A percentile compares a stretch with the other conserved stretches of the same genome.
phyloP scores from a whole-genome alignment of 768 basidiomycete genomes.

The Russula olivacea region DNA sequence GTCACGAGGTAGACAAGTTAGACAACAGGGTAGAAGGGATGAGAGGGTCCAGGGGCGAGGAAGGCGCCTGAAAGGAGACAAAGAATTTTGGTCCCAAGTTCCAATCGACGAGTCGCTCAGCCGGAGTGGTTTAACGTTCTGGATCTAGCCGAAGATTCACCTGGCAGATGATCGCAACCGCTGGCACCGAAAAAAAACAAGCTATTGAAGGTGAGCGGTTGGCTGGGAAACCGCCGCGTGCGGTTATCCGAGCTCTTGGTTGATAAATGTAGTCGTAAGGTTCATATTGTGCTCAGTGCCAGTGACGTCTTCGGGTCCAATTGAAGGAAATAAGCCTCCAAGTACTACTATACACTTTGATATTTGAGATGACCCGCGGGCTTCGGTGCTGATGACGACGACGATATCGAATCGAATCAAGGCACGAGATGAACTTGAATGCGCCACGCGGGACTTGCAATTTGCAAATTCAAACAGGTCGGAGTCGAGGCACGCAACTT shows the following conservation, averaged over 20 bases:
- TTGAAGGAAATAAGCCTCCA: neutral
- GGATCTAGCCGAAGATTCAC: neutral
- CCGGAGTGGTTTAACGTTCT: neutral
- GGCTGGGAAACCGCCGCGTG: constrained; percentile 9
- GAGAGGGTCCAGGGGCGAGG: neutral
- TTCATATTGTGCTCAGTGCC: neutral
- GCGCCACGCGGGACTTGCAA: neutral
- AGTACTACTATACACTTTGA: neutral
- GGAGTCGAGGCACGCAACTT: neutral
- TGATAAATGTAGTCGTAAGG: neutral
- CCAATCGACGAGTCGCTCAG: neutral
- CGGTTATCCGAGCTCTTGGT: neutral
- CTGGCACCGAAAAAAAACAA: neutral
- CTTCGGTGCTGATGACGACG: neutral
- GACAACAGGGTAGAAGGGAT: neutral
- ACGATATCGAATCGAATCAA: too few species aligned
- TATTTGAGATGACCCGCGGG: constrained; percentile 9
- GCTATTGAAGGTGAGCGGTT: neutral
- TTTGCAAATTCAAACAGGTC: neutral
- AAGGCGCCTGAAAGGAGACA: constrained; percentile 1
- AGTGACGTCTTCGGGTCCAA: neutral
- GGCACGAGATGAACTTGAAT: neutral
- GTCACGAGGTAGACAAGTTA: too few species aligned
- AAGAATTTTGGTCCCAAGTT: neutral
- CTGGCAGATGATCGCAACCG: neutral